Evolutionary conservation across 192 early-diverging fungal genomes (phyloP).

Genomic region (Nowakowskiella sp.): DNA sequence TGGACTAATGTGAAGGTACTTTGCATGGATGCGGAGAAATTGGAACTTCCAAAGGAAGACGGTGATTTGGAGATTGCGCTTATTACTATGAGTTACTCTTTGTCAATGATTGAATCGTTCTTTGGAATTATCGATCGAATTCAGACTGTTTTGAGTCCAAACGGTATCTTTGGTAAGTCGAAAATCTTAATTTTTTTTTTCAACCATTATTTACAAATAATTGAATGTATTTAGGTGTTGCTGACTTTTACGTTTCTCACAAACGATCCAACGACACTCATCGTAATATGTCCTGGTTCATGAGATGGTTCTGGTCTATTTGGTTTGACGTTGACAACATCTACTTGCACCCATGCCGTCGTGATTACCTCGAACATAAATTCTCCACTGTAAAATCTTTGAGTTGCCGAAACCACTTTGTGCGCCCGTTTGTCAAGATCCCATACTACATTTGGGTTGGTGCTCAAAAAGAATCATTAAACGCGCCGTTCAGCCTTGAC

Average conservation of each 20-base stretch:
- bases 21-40: slow-evolving; percentile 69
- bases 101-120: slow-evolving; percentile 75
- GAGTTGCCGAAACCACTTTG: slow-evolving; percentile 64
- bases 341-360: slow-evolving; percentile 65
- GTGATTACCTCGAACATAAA: slow-evolving; percentile 76
- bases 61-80: slow-evolving; percentile 59
- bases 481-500: not conserved
- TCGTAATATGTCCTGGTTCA: slow-evolving; percentile 69
- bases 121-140: slow-evolving; percentile 65
- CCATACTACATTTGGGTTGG: slow-evolving; percentile 86
- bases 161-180: slow-evolving; percentile 54
- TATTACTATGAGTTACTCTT: slow-evolving; percentile 80
- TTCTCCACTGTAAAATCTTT: slow-evolving; percentile 69
- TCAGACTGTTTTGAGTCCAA: slow-evolving; percentile 44
- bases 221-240: slow-evolving; percentile 46
- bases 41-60: slow-evolving; percentile 53
- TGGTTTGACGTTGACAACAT: slow-evolving; percentile 86
- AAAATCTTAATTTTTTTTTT: not conserved
- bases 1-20: slow-evolving; percentile 76
- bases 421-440: slow-evolving; percentile 67
- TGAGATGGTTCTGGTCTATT: slow-evolving; percentile 76
- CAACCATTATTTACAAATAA: not conserved
- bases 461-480: slow-evolving; percentile 36
- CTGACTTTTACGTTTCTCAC: slow-evolving; percentile 72
- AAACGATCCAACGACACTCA: slow-evolving; percentile 45